Conservation (phyloP, 2,329 filamentous ascomycete genomes). For the Onygenales sp. region DNA sequence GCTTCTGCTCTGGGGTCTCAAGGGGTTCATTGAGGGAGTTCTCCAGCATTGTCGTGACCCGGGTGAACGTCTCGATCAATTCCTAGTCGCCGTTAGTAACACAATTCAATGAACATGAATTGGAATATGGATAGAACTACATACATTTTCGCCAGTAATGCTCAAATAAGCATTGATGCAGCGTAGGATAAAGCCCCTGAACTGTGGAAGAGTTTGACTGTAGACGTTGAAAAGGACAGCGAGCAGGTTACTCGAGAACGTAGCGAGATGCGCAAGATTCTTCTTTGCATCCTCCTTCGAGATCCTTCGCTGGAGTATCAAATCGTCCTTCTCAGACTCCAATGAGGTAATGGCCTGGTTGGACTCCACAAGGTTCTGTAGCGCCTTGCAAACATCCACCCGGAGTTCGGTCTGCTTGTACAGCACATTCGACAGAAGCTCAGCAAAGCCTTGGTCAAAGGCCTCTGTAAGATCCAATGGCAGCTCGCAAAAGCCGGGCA, state of each 20-base stretch:
- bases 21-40: conserved; percentile 55
- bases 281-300: conserved; percentile 64
- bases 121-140: conserved; percentile 14
- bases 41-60: conserved; percentile 77
- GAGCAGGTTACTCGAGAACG: conserved; percentile 77
- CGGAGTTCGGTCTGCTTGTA: conserved; percentile 87
- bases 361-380: conserved; percentile 83
- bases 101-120: neutral
- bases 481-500: conserved; percentile 91
- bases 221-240: conserved; percentile 99
- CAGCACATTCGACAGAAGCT: conserved; percentile 80
- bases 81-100: conserved; percentile 40
- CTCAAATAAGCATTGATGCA: conserved; percentile 93
- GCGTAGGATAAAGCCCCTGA: conserved; percentile 79
- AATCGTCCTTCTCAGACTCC: conserved; percentile 58
- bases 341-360: conserved; percentile 71
- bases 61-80: conserved; percentile 77
- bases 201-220: conserved; percentile 88
- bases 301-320: conserved; percentile 69
- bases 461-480: conserved; percentile 67
- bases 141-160: conserved; percentile 59
- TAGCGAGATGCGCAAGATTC: conserved; percentile 72
- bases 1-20: conserved; percentile 55
- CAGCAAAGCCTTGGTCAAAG: conserved; percentile 83
- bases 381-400: conserved; percentile 73